Conservation (phyloP, 352 stramenopile species). For the Phytophthora constricta region DNA sequence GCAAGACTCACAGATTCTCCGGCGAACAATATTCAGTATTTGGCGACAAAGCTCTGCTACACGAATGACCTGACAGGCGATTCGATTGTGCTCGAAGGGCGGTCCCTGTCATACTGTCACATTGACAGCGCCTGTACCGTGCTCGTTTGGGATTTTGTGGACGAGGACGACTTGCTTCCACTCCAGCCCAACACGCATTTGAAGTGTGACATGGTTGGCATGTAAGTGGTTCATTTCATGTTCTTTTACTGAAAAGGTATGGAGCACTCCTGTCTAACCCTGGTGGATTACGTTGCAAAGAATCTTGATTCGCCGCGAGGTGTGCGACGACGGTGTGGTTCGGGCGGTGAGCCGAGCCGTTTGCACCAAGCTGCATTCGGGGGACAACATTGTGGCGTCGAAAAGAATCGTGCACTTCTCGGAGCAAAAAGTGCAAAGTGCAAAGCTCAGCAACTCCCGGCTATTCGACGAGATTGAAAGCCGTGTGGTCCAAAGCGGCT, state of each 20-base stretch:
- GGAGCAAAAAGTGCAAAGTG: neutral
- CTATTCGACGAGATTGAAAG: neutral
- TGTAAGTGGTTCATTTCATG: neutral
- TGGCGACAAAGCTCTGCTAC: no score
- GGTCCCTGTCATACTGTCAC: neutral
- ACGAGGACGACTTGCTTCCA: neutral
- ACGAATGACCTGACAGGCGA: no score
- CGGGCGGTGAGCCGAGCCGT: neutral
- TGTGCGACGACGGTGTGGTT: neutral
- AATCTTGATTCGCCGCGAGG: neutral
- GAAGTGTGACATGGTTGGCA: neutral
- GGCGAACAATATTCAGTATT: no score
- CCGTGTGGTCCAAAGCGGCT: neutral
- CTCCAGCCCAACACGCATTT: neutral
- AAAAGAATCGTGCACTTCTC: neutral
- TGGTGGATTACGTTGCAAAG: neutral
- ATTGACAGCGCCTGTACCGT: neutral
- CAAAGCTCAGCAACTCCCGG: neutral
- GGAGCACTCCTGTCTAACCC: no score
- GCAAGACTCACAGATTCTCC: no score
- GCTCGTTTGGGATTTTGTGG: neutral
- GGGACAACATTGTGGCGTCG: neutral
- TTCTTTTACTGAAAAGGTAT: no score
- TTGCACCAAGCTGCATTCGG: neutral
- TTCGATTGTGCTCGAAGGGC: no score